Conservation (phyloP, 2,329 filamentous ascomycete species). For the Bipolaris victoriae region DNA sequence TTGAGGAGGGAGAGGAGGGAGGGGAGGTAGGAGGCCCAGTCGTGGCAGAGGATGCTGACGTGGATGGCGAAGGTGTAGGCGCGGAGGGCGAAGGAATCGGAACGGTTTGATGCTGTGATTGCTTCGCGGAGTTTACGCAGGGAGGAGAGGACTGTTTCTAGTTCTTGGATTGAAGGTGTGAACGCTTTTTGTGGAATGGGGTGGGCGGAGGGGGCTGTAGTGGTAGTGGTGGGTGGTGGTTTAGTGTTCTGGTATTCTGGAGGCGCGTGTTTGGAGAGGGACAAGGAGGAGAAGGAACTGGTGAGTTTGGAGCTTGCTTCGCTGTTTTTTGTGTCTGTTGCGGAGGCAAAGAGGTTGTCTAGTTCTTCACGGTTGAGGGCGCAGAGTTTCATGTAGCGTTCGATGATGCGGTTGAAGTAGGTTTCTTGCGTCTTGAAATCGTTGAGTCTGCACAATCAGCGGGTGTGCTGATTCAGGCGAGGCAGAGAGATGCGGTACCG, state of each 20-base stretch:
- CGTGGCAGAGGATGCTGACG: slow-evolving; percentile 77
- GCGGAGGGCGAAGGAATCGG: slow-evolving; percentile 82
- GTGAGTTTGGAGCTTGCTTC: slow-evolving; percentile 19
- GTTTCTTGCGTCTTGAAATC: slow-evolving; percentile 79
- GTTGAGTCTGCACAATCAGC: slow-evolving; percentile 46
- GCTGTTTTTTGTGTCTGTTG: slow-evolving; percentile 1
- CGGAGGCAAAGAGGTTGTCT: slow-evolving; percentile 70
- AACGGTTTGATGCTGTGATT: slow-evolving; percentile 76
- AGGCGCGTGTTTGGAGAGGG: slow-evolving; percentile 28
- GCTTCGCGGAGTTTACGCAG: slow-evolving; percentile 92
- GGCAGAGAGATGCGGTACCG: slow-evolving; percentile 60
- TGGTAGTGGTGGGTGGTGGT: slow-evolving; percentile 2
- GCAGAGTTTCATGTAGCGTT: slow-evolving; percentile 89
- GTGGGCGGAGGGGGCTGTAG: slow-evolving; percentile 18
- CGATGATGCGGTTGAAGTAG: slow-evolving; percentile 86
- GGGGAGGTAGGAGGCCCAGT: slow-evolving; percentile 88
- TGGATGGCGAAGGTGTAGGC: slow-evolving; percentile 92
- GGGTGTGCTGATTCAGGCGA: not conserved
- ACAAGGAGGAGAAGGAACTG: slow-evolving; percentile 22
- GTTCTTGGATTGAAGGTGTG: slow-evolving; percentile 56
- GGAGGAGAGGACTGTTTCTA: slow-evolving; percentile 78
- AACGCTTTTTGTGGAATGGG: slow-evolving; percentile 34
- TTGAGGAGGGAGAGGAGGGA: slow-evolving; percentile 81
- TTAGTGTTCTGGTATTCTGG: slow-evolving; percentile 8
- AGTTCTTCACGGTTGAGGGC: slow-evolving; percentile 76